Base-by-base conservation (phyloP, 371 early-diverging fungal species). In the Mortierella sp. region DNA sequence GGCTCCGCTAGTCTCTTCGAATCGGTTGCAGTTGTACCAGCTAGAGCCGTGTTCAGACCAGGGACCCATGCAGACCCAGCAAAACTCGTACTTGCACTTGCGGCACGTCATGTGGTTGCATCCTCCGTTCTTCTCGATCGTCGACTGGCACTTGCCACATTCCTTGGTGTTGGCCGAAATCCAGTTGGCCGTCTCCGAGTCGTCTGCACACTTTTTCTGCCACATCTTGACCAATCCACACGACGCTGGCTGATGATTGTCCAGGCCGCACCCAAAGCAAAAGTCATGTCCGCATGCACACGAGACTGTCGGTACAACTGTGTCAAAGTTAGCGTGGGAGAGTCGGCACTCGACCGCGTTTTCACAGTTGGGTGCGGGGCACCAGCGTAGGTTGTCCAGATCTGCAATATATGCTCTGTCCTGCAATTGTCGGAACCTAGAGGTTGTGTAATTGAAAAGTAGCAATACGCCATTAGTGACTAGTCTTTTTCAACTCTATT, bases 131-230 rank as follows among this genome's bases (percentile, higher is more conserved):
- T 99, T 99, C 84, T 99, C 99, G 71, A 99, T 99, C 0, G 96
- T 97, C 0, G 96, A 91, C 55, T 91, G 89, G 86, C 99, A 99
- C 74, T 96, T 95, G 29, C 95, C 90, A 83, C 99, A 99, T 86
- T 98, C 98, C 86, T 98, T 97, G 55, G 99, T 98, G 87, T 98
- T 94, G 39, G 97, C 97, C 34, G 94, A 93, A 70, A 98, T 95
- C 98, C 98, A 99, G 86, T 98, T 97, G 26, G 97, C 93, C 5
- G 99, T 99, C 80, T 98, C 99, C 22, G 97, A 97, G 82, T 99
- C 99, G 87, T 99, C 99, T 45, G 91, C 94, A 85, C 98, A 98
- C 86, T 99, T 98, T 74, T 97, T 95, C 52, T 96, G 70, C 99
- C 99, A 99, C 74, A 88, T 86, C 74, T 93, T 93, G 43, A 95